Base-by-base conservation (phyloP, 345 rosid species). In the Hypericum androsaemum region DNA sequence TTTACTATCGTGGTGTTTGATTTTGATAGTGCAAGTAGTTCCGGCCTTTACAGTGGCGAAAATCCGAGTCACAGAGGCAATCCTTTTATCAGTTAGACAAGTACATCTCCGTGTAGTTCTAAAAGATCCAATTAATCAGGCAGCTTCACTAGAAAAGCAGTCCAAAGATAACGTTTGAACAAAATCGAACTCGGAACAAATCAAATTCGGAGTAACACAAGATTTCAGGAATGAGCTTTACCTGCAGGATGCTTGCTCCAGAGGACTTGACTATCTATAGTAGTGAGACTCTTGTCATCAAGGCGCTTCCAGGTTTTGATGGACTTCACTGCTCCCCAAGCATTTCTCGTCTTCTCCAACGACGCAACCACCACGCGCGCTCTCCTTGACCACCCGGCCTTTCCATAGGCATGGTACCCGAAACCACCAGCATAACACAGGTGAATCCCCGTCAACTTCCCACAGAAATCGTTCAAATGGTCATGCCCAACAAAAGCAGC, bases 331-430 rank as follows among this genome's bases (percentile, higher is more conserved):
- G 57, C 67, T 35, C 83, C 96, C 98, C 98, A 84, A 7, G 77
- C 85, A 47, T 68, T 43, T 57, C 51, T 64, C 10, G 69, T 68
- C 71, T 74, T 80, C 76, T 78, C 94, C 74, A 92, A 65, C 43
- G 85, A 71, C 46, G 79, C 92, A 28, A 72, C 67, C 47, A 90
- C 82, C 3, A 87, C 75, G 64, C 98, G 77, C 0, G 81, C 84
- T 63, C 98, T 82, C 74, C 96, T 78, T 8, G 80, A 60, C 95
- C 95, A 87, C 6, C 96, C 96, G 37, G 84, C 89, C 71, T 83
- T 79, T 54, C 96, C 96, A 47, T 87, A 92, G 14, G 89, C 98
- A 75, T 84, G 96, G 74, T 88, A 87, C 68, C 98, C 95, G 64
- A 84, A 80, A 10, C 89, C 98, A 47, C 96, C 98, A 41, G 82